These are phyloP conservation scores for Calonectria leucothoes DNA, from an alignment of 2,329 filamentous ascomycete species.

Conservation along the genomic window DNA sequence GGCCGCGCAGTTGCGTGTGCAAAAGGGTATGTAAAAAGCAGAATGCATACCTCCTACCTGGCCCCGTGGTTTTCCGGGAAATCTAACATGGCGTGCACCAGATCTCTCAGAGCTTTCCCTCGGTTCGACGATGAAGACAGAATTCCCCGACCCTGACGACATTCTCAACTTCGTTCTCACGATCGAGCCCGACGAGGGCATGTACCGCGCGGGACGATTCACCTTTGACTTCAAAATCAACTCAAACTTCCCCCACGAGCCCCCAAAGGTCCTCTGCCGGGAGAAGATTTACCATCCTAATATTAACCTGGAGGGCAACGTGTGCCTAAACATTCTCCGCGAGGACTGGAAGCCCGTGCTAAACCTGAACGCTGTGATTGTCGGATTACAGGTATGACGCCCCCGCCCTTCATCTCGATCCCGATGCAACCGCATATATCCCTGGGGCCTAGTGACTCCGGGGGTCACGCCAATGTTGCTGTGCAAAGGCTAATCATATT, in stretches of 20 bases:
- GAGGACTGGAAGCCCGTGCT: constrained; percentile 99
- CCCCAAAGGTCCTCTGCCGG: constrained; percentile 95
- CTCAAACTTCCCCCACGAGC: constrained; percentile 96
- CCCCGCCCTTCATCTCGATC: background rate
- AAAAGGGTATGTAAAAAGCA: constrained; percentile 77
- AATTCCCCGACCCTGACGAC: constrained; percentile 85
- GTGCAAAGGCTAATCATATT: constrained; percentile 33
- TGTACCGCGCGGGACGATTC: constrained; percentile 90
- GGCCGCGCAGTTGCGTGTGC: constrained; percentile 91
- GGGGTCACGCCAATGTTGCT: background rate
- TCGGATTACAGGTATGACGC: constrained; percentile 80
- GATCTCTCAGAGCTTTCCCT: constrained; percentile 86
- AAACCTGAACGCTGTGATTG: constrained; percentile 96
- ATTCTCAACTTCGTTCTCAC: constrained; percentile 86
- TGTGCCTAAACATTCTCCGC: constrained; percentile 95
- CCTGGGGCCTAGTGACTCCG: background rate
- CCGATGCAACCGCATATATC: background rate
- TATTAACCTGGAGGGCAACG: constrained; percentile 97
- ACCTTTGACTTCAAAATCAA: constrained; percentile 93
- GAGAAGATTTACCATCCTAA: constrained; percentile 99
- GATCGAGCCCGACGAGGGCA: constrained; percentile 86
- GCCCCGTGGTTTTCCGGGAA: background rate
- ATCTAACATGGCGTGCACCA: constrained; percentile 48
- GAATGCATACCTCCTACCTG: background rate
- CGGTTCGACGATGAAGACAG: constrained; percentile 82